These are phyloP conservation scores for Vinca minor DNA, from an alignment of 257 asterid species.

Conservation along the genomic window DNA sequence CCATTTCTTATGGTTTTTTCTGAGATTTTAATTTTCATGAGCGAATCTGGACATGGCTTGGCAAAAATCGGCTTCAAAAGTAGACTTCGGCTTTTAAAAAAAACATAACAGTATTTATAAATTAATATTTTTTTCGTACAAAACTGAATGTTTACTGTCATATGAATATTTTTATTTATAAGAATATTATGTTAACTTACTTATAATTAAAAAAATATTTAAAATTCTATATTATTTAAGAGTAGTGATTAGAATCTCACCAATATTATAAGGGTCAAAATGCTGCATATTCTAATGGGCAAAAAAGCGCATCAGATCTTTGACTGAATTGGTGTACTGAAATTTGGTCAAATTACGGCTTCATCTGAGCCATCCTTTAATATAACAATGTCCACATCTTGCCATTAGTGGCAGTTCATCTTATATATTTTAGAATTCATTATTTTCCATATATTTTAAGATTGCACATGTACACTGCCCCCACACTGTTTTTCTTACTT, in stretches of 20 bases:
- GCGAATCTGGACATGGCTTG: no score
- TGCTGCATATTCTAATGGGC: constrained; percentile 16
- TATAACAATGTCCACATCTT: constrained; percentile 12
- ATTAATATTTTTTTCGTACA: not conserved
- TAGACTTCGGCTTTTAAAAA: not conserved
- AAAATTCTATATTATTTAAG: no score
- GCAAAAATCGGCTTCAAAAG: no score
- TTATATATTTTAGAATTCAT: constrained; percentile 1
- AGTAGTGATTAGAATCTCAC: not conserved
- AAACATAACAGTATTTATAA: not conserved
- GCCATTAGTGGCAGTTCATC: constrained; percentile 20
- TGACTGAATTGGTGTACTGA: constrained; percentile 13
- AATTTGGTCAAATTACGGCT: constrained; percentile 31
- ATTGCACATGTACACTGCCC: constrained; percentile 12
- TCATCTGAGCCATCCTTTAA: constrained; percentile 27
- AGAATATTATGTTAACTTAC: no score
- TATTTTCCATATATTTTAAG: constrained; percentile 5
- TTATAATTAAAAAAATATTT: no score
- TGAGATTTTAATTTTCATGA: not conserved
- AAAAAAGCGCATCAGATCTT: constrained; percentile 20
- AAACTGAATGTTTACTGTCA: no score
- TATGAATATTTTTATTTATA: no score
- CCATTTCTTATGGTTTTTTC: not conserved
- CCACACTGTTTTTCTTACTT: not conserved
- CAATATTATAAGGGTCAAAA: constrained; percentile 25